Conservation (phyloP, 192 early-diverging fungal species). For the Backusella macrospora region DNA sequence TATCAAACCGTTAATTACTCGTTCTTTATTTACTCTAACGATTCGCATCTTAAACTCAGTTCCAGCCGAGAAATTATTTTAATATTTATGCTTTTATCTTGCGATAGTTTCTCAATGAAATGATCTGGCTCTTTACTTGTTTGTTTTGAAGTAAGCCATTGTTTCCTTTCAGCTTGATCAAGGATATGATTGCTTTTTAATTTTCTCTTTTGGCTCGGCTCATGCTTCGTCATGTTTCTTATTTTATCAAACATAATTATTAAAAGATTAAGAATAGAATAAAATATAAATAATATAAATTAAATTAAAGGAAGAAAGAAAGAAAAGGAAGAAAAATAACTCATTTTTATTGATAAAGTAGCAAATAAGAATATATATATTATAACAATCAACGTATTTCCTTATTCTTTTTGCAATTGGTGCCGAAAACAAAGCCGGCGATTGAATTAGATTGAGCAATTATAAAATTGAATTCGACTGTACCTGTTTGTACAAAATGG, state of each 20-base stretch:
- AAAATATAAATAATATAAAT: neutral
- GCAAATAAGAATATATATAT: neutral
- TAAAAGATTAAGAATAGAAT: no score
- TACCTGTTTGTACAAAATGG: constrained; percentile 9
- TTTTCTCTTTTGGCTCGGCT: neutral
- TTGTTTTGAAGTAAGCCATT: neutral
- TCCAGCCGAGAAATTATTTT: neutral
- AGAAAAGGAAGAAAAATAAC: neutral
- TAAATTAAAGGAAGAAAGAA: neutral
- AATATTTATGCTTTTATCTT: neutral
- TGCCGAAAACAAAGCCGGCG: constrained; percentile 5
- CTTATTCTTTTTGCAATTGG: neutral
- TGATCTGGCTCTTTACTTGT: neutral
- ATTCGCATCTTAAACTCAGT: constrained; percentile 10
- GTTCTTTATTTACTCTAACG: constrained; percentile 30
- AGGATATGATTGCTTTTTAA: neutral
- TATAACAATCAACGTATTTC: neutral
- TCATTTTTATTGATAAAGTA: no score
- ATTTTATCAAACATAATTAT: neutral
- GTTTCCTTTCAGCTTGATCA: neutral
- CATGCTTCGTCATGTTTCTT: neutral
- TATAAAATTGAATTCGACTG: neutral
- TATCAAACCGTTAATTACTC: constrained; percentile 38
- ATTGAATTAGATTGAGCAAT: neutral
- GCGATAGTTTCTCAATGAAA: neutral